These are phyloP conservation scores for Ophiocordyceps australis DNA, from an alignment of 2,329 filamentous ascomycete species.

Conservation along the genomic window DNA sequence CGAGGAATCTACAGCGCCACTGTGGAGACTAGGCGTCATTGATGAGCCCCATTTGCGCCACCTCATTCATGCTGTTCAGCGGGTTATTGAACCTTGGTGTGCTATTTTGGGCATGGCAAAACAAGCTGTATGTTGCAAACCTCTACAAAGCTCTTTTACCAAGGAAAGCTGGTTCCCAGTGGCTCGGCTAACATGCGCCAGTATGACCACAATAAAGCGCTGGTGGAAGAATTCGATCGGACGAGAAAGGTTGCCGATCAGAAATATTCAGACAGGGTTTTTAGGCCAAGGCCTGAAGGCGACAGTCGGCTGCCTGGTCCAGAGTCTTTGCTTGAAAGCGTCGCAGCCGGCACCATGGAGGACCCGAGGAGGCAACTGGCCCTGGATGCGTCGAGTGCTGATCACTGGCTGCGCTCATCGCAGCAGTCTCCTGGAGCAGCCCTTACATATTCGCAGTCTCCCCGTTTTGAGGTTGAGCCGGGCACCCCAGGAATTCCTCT, in stretches of 20 bases:
- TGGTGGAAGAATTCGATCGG: constrained; percentile 13
- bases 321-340: constrained; percentile 9
- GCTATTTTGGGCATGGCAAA: constrained; percentile 10
- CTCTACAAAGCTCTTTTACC: too few relatives aligned
- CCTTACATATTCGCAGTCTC: neutral
- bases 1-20: constrained; percentile 16
- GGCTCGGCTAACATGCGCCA: too few relatives aligned
- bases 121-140: constrained; percentile 7
- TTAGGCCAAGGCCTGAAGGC: constrained; percentile 3
- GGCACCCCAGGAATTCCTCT: constrained; percentile 9
- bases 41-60: constrained; percentile 13
- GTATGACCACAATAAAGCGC: constrained; percentile 11
- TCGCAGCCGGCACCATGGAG: constrained; percentile 6
- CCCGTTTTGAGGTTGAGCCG: constrained; percentile 5
- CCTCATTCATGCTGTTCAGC: constrained; percentile 15
- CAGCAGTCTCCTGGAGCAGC: constrained; percentile 1
- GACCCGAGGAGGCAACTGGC: constrained; percentile 2
- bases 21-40: constrained; percentile 13
- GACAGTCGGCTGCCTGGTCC: constrained; percentile 7
- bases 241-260: constrained; percentile 10
- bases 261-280: constrained; percentile 2
- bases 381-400: neutral
- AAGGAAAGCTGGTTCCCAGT: too few relatives aligned
- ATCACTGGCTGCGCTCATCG: constrained; percentile 2
- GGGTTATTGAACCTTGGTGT: constrained; percentile 14